phyloP scores from a whole-genome alignment of 306 rosid species.

The Comarum palustre region DNA sequence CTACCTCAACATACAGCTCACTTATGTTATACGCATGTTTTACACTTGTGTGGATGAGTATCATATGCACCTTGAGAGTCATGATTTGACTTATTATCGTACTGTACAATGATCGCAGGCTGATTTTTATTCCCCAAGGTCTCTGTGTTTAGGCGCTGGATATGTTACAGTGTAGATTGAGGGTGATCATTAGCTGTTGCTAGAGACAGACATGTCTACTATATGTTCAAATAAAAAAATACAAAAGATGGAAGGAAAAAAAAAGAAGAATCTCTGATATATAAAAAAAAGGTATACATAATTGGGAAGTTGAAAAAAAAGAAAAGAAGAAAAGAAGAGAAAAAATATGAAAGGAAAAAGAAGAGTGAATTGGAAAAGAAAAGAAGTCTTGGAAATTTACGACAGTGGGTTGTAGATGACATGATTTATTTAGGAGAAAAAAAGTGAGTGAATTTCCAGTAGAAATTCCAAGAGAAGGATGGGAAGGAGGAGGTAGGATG shows the following conservation, averaged over 20 bases:
- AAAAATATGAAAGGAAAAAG: too few species aligned
- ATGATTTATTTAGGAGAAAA: conserved; percentile 1
- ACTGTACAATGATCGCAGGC: conserved; percentile 93
- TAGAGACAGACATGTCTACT: conserved; percentile 28
- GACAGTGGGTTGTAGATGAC: neutral
- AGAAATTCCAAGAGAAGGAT: conserved; percentile 39
- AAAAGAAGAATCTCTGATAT: conserved; percentile 28
- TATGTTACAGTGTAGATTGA: conserved; percentile 50
- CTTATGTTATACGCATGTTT: neutral
- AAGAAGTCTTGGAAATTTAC: neutral
- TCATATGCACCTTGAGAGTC: conserved; percentile 39
- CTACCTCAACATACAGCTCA: neutral
- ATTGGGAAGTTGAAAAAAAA: conserved; percentile 13
- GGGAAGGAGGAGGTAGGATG: conserved; percentile 42
- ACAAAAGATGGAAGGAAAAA: conserved; percentile 30
- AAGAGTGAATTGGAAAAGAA: neutral
- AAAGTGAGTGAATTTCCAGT: conserved; percentile 24
- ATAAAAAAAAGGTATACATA: neutral
- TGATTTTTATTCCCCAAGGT: conserved; percentile 54
- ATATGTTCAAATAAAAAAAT: conserved; percentile 22
- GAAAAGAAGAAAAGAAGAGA: neutral
- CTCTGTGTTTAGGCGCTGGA: conserved; percentile 58
- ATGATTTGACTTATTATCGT: conserved; percentile 68
- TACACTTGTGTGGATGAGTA: conserved; percentile 30
- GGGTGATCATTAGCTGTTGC: conserved; percentile 45